Evolutionary conservation across 2,329 filamentous ascomycete species (phyloP).

Genomic region (Trichoderma gracile): DNA sequence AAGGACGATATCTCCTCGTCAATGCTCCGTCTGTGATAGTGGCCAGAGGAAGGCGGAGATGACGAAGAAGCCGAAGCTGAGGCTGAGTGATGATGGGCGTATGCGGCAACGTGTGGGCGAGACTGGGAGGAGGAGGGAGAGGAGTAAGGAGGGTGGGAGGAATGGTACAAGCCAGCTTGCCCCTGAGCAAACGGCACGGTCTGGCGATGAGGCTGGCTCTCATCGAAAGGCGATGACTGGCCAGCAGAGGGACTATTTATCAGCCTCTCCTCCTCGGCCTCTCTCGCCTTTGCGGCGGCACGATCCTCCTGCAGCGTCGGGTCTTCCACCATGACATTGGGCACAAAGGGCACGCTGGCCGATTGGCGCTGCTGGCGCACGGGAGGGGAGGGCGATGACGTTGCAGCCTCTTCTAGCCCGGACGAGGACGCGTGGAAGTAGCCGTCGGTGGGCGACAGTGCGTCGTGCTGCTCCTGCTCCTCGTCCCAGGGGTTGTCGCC

Average conservation of each 20-base stretch:
- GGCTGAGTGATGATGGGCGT: background rate
- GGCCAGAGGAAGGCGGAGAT: conserved; percentile 21
- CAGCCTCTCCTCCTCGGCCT: conserved; percentile 46
- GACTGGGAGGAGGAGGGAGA: conserved; percentile 7
- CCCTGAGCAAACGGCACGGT: background rate
- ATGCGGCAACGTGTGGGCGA: background rate
- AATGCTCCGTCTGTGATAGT: conserved; percentile 32
- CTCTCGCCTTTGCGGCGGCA: conserved; percentile 44
- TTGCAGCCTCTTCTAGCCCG: conserved; percentile 22
- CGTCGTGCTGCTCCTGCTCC: conserved; percentile 34
- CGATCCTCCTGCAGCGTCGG: conserved; percentile 45
- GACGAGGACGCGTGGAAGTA: conserved; percentile 50
- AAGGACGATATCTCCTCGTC: conserved; percentile 29
- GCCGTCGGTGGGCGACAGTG: conserved; percentile 53
- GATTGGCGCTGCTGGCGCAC: conserved; percentile 33
- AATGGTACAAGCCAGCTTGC: background rate
- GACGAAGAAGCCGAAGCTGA: conserved; percentile 24
- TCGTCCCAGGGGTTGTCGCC: conserved; percentile 40
- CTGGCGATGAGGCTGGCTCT: conserved; percentile 15
- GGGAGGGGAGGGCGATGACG: conserved; percentile 31
- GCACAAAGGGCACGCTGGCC: conserved; percentile 46
- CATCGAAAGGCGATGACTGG: conserved; percentile 26
- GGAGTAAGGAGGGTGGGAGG: background rate
- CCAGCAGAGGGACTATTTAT: conserved; percentile 33
- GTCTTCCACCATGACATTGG: conserved; percentile 52